Conservation (phyloP, 2,329 filamentous ascomycete species). For the Cladosporium sp. region DNA sequence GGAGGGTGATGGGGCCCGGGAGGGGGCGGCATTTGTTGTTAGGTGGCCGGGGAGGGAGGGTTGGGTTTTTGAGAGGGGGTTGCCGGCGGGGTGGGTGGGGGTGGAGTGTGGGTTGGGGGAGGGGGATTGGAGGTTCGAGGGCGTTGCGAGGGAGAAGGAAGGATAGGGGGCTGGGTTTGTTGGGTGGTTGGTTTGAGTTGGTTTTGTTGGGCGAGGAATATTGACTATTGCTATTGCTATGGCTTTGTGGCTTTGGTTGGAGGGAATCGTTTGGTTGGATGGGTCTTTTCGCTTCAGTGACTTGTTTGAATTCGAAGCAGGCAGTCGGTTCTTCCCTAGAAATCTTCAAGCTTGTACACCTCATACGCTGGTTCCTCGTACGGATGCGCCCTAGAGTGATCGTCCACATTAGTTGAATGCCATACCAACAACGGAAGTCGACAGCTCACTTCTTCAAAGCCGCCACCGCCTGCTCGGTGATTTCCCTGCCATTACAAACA, state of each 20-base stretch:
- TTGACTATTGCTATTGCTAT: too few species aligned
- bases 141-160: constrained; percentile 9
- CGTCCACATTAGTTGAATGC: too few species aligned
- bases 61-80: constrained; percentile 62
- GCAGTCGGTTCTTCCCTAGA: constrained; percentile 21
- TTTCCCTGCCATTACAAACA: constrained; percentile 56
- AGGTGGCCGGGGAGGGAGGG: constrained; percentile 64
- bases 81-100: constrained; percentile 59
- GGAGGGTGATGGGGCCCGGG: constrained; percentile 55
- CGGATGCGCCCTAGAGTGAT: constrained; percentile 42
- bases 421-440: too few species aligned
- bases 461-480: constrained; percentile 52
- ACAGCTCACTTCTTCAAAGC: constrained; percentile 59
- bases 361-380: constrained; percentile 45
- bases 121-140: constrained; percentile 2
- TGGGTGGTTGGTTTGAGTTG: background rate
- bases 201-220: too few species aligned
- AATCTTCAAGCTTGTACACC: constrained; percentile 43
- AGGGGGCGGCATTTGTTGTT: constrained; percentile 78
- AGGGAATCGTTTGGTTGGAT: too few species aligned
- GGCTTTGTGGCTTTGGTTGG: too few species aligned
- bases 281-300: too few species aligned
- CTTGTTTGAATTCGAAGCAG: too few species aligned
- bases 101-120: constrained; percentile 33
- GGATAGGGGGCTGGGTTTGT: background rate